A percentile compares a stretch with the other conserved stretches of the same genome.
These are phyloP conservation scores for Apiospora koreana DNA, from an alignment of 2,329 filamentous ascomycete species.

Conservation along the genomic window DNA sequence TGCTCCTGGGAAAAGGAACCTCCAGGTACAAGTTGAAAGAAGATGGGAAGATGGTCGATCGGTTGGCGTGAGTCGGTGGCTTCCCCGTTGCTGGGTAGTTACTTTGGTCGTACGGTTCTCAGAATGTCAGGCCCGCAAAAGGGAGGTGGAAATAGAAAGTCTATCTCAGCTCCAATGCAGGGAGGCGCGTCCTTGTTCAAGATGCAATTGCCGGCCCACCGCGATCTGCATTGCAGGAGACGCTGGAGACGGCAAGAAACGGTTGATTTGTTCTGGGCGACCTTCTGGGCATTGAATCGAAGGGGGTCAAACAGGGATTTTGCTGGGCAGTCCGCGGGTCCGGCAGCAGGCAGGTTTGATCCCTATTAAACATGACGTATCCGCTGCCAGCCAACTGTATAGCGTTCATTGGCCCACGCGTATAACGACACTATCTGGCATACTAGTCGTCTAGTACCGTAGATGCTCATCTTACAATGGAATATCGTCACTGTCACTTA, in stretches of 20 bases:
- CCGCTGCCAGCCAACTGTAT: background rate
- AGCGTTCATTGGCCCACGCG: background rate
- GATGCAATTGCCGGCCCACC: background rate
- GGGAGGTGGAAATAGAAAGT: background rate
- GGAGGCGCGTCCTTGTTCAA: background rate
- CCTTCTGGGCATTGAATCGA: background rate
- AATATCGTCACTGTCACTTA: background rate
- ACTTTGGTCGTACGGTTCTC: background rate
- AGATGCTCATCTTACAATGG: too few species aligned
- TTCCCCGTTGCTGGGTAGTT: constrained; percentile 1
- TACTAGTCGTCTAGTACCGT: background rate
- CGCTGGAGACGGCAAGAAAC: background rate
- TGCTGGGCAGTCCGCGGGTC: background rate
- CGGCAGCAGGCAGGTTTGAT: background rate
- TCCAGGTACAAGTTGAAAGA: background rate
- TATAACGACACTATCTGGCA: background rate
- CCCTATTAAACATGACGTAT: constrained; percentile 1
- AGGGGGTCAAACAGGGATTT: constrained; percentile 1
- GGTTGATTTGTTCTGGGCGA: background rate
- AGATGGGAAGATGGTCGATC: background rate
- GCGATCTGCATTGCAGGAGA: background rate
- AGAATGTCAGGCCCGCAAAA: background rate
- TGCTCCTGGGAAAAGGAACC: constrained; percentile 7
- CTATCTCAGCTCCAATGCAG: background rate
- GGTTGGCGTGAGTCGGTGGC: background rate